Percentiles rank a stretch among this genome's conserved stretches.
These are phyloP conservation scores for Schoenoplectus triqueter DNA, from an alignment of 202 grass and related monocot species.

Conservation along the genomic window DNA sequence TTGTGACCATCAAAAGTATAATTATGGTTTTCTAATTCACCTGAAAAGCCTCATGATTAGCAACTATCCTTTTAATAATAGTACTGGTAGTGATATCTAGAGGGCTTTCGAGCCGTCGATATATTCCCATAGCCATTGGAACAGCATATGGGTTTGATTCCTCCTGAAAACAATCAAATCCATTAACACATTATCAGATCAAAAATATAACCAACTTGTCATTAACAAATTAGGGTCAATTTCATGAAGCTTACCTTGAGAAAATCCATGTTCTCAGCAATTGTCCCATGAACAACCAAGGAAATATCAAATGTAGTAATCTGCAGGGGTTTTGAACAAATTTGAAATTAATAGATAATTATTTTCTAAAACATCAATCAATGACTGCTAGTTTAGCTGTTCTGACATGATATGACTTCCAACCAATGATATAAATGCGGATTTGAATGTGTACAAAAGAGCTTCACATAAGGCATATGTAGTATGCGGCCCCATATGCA, in stretches of 20 bases:
- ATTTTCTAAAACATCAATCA: neutral
- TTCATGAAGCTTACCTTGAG: conserved; percentile 44
- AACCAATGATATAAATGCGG: neutral
- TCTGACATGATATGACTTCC: neutral
- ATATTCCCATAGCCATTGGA: conserved; percentile 54
- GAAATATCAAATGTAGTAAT: conserved; percentile 61
- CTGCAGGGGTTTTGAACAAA: conserved; percentile 27
- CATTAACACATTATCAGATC: conserved; percentile 25
- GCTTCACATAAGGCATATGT: too few relatives aligned
- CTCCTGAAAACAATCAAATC: conserved; percentile 46
- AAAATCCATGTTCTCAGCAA: conserved; percentile 66
- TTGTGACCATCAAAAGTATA: neutral
- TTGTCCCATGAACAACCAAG: conserved; percentile 57
- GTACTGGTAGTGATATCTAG: conserved; percentile 58
- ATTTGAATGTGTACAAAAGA: too few relatives aligned
- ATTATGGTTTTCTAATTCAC: conserved; percentile 26
- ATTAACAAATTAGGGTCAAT: conserved; percentile 29
- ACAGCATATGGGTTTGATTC: conserved; percentile 59
- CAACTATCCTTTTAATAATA: conserved; percentile 60
- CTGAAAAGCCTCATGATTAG: conserved; percentile 62
- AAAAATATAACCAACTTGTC: neutral
- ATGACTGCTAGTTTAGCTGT: neutral
- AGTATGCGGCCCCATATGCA: too few relatives aligned
- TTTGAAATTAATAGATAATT: conserved; percentile 17
- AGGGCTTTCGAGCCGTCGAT: conserved; percentile 49